Percentiles rank a stretch among this genome's conserved stretches.
phyloP scores from a whole-genome alignment of 106 monocot species.

The Cymbidium sinense region DNA sequence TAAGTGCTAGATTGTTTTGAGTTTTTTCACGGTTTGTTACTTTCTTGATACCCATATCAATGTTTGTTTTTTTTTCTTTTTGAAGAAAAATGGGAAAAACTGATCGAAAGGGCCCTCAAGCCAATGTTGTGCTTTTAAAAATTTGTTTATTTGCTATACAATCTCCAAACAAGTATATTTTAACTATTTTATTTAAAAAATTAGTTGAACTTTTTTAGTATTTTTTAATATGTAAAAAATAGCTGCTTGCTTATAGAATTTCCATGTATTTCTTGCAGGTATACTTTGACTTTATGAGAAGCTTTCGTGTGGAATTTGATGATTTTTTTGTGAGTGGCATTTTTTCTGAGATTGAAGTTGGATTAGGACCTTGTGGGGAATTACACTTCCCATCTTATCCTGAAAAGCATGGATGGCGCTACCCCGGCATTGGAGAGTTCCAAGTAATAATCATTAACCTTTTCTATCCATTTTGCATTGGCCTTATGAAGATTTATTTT shows the following conservation, averaged over 20 bases:
- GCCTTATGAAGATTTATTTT: not conserved
- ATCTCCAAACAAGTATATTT: not conserved
- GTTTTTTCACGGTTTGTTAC: not conserved
- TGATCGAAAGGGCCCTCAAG: not conserved
- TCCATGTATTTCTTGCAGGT: constrained; percentile 34
- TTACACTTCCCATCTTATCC: constrained; percentile 89
- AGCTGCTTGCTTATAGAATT: not conserved
- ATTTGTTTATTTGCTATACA: not conserved
- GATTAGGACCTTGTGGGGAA: constrained; percentile 92
- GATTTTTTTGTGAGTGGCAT: constrained; percentile 83
- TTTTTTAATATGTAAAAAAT: not conserved
- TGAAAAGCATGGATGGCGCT: constrained; percentile 85
- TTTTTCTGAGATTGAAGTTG: constrained; percentile 75
- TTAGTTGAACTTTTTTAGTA: not conserved
- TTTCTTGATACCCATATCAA: not conserved
- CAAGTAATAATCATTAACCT: constrained; percentile 38
- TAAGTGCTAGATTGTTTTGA: not conserved
- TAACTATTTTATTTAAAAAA: not conserved
- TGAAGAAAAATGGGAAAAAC: not conserved
- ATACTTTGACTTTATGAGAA: constrained; percentile 97
- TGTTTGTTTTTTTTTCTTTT: not conserved
- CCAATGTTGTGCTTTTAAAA: not conserved
- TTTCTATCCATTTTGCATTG: not conserved
- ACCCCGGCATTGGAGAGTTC: constrained; percentile 87
- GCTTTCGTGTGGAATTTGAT: constrained; percentile 79